Evolutionary conservation across 2,329 filamentous ascomycete genomes (phyloP).

Genomic region (Diaporthe sp.): DNA sequence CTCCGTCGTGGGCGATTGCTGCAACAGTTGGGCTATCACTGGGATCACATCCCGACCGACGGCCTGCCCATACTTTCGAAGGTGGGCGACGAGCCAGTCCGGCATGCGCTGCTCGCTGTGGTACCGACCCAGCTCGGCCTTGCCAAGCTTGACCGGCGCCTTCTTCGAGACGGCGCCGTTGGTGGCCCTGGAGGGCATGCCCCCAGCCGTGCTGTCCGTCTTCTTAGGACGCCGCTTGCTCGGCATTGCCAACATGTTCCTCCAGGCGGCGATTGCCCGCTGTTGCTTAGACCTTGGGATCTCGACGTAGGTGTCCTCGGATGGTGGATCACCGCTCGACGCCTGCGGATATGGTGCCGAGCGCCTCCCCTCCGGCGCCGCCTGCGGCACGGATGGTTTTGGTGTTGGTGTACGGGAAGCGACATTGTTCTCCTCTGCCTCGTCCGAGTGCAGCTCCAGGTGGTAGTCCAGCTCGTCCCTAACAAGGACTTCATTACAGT

Average conservation of each 20-base stretch:
- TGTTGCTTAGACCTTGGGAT: constrained; percentile 28
- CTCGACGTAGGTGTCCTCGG: constrained; percentile 26
- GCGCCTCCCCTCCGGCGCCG: neutral
- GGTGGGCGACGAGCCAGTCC: constrained; percentile 69
- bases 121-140: constrained; percentile 76
- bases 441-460: constrained; percentile 67
- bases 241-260: constrained; percentile 33
- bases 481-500: constrained; percentile 68
- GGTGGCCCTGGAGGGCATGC: constrained; percentile 1
- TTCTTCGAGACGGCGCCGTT: constrained; percentile 16
- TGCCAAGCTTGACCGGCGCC: constrained; percentile 45
- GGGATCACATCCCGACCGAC: constrained; percentile 70
- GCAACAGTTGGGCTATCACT: constrained; percentile 70
- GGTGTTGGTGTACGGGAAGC: constrained; percentile 19
- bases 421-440: constrained; percentile 53
- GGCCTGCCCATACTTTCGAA: constrained; percentile 68
- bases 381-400: neutral
- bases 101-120: constrained; percentile 82
- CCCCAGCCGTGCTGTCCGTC: neutral
- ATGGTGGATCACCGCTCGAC: constrained; percentile 6
- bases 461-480: constrained; percentile 66
- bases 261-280: constrained; percentile 34
- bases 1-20: constrained; percentile 71
- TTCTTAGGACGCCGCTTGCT: constrained; percentile 29
- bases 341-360: neutral